These are phyloP conservation scores for Leucocoprinus leucothites DNA, from an alignment of 768 basidiomycete species.

Conservation along the genomic window DNA sequence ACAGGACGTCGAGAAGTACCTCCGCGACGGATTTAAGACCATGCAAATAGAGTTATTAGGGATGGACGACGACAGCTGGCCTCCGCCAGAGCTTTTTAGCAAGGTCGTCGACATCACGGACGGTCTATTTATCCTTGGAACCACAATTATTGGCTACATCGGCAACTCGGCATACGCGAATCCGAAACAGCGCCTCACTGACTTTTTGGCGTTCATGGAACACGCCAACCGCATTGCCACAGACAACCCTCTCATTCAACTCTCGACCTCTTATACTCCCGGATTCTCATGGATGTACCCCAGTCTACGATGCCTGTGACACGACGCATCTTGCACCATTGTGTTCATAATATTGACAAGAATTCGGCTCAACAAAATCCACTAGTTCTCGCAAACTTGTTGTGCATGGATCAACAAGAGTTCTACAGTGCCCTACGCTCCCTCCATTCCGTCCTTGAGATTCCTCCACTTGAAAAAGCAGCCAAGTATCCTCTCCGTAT, in stretches of 20 bases:
- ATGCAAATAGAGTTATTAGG: background rate
- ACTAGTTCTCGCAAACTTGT: background rate
- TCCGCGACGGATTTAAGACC: background rate
- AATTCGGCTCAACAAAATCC: background rate
- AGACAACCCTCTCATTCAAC: background rate
- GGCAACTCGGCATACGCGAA: background rate
- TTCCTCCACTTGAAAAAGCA: background rate
- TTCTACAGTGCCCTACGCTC: background rate
- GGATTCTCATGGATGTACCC: background rate
- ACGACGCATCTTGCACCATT: background rate
- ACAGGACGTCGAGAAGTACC: background rate
- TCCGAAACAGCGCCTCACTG: background rate
- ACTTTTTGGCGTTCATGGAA: background rate
- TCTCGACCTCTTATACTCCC: slow-evolving; percentile 6
- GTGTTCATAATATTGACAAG: too few species aligned
- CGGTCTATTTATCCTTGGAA: background rate
- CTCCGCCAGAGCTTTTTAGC: background rate
- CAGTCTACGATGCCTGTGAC: background rate
- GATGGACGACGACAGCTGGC: background rate
- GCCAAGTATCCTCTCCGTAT: background rate
- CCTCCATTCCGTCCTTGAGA: background rate
- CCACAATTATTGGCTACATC: background rate
- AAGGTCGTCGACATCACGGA: background rate
- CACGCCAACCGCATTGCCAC: background rate
- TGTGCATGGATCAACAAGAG: background rate